A percentile compares a stretch with the other conserved stretches of the same genome.
These are phyloP conservation scores for Podila verticillata DNA, from an alignment of 192 early-diverging fungal species.

Conservation along the genomic window DNA sequence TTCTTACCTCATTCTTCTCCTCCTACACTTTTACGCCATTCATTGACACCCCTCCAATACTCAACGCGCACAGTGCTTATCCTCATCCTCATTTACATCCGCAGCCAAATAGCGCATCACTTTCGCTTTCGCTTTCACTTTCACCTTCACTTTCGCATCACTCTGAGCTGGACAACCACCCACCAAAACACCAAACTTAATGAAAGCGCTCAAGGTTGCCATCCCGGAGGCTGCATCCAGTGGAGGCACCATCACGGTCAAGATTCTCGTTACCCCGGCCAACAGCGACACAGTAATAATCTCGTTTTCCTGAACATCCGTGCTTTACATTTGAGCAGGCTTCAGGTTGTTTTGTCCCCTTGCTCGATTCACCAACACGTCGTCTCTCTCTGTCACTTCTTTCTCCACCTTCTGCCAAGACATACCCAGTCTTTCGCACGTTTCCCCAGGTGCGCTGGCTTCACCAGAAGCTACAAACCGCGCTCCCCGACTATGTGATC, in stretches of 20 bases:
- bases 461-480: conserved; percentile 44
- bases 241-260: conserved; percentile 63
- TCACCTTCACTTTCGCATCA: not conserved
- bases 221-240: conserved; percentile 64
- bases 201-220: conserved; percentile 33
- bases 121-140: not conserved
- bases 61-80: too few relatives aligned
- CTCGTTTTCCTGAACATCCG: not conserved
- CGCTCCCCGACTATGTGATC: conserved; percentile 50
- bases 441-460: conserved; percentile 64
- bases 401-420: conserved; percentile 7
- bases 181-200: not conserved
- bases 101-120: not conserved
- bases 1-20: too few relatives aligned
- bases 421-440: conserved; percentile 57
- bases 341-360: not conserved
- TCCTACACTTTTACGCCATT: too few relatives aligned
- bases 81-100: not conserved
- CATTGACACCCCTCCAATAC: too few relatives aligned
- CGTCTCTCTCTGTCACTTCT: not conserved
- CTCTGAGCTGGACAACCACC: not conserved
- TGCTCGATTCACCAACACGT: not conserved
- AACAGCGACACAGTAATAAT: conserved; percentile 28
- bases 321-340: not conserved
- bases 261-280: conserved; percentile 51